Conservation (phyloP, 257 asterid species). For the Nicotiana knightiana region DNA sequence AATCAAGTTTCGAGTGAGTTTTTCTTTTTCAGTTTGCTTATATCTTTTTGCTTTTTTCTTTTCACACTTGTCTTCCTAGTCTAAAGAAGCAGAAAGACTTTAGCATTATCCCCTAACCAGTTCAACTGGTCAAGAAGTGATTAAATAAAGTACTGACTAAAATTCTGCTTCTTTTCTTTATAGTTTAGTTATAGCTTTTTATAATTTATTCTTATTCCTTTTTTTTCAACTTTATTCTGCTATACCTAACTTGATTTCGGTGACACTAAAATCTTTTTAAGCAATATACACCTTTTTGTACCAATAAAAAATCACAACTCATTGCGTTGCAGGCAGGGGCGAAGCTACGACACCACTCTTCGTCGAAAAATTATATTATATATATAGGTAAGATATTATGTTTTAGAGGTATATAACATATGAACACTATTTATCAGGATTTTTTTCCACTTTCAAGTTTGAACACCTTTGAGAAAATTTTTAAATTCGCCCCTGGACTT, state of each 20-base stretch:
- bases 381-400: too few relatives aligned
- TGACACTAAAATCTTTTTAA: background rate
- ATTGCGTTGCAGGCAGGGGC: too few relatives aligned
- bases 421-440: too few relatives aligned
- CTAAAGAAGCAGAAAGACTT: background rate
- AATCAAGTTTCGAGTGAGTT: background rate
- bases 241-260: background rate
- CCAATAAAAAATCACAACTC: too few relatives aligned
- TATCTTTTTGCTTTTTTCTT: background rate
- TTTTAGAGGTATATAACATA: too few relatives aligned
- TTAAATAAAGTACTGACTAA: constrained; percentile 1
- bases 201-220: background rate
- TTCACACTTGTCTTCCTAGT: background rate
- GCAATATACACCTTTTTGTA: background rate
- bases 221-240: background rate
- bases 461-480: too few relatives aligned
- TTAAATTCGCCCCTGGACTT: too few relatives aligned
- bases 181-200: background rate
- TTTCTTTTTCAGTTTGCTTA: background rate
- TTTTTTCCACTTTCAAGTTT: too few relatives aligned
- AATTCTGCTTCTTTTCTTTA: constrained; percentile 7
- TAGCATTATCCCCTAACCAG: constrained; percentile 4
- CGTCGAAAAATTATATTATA: too few relatives aligned
- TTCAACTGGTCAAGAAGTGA: constrained; percentile 10
- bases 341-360: too few relatives aligned